Percentiles rank a stretch among this genome's conserved stretches.
phyloP scores from a whole-genome alignment of 257 asterid species.

The Handroanthus guayacan region DNA sequence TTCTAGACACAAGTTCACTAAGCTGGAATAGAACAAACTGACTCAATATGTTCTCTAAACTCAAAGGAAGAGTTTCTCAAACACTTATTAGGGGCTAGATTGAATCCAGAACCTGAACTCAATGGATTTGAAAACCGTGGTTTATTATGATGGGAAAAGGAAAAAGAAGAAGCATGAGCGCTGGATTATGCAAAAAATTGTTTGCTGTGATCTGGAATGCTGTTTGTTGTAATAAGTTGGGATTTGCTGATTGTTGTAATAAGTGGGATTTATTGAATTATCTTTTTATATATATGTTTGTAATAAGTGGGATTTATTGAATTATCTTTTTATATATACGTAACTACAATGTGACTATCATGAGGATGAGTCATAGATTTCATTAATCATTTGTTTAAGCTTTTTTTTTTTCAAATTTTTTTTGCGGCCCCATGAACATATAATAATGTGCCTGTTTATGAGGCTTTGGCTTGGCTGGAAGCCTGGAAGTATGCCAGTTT shows the following conservation, averaged over 20 bases:
- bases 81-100: not conserved
- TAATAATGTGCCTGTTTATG: not conserved
- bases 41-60: not conserved
- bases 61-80: not conserved
- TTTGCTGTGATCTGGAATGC: not conserved
- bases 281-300: not conserved
- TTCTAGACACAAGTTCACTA: not conserved
- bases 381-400: not conserved
- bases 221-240: conserved; percentile 5
- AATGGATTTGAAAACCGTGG: not conserved
- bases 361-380: conserved; percentile 6
- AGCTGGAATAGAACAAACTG: not conserved
- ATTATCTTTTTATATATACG: not conserved
- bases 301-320: conserved; percentile 1
- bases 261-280: not conserved
- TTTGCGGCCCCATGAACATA: not conserved
- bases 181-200: not conserved
- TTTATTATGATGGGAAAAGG: not conserved
- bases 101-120: not conserved
- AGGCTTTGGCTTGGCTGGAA: not conserved
- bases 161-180: not conserved
- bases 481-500: conserved; percentile 1
- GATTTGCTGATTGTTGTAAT: not conserved
- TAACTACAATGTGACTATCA: not conserved
- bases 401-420: not conserved